A percentile compares a stretch with the other conserved stretches of the same genome.
Conservation (phyloP, 2,329 filamentous ascomycete genomes). For the Penicillium digitatum region DNA sequence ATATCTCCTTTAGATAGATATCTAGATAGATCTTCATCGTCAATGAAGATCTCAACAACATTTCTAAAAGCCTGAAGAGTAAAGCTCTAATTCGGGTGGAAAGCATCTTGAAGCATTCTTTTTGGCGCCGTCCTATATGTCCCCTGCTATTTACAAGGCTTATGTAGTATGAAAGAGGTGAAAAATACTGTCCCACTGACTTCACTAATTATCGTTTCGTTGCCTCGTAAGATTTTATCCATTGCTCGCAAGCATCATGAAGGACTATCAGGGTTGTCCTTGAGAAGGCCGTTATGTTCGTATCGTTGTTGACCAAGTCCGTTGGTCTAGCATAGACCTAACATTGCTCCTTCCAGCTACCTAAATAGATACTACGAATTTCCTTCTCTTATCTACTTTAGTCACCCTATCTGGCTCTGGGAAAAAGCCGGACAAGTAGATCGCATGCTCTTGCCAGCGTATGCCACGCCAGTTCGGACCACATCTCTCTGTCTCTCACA, state of each 20-base stretch:
- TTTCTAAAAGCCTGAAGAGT: neutral
- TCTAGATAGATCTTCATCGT: constrained; percentile 9
- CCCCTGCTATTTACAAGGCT: neutral
- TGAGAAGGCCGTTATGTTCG: neutral
- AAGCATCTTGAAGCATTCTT: neutral
- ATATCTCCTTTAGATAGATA: constrained; percentile 21
- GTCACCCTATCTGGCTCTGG: neutral
- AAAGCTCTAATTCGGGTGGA: neutral
- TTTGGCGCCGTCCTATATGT: neutral
- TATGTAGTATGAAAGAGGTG: neutral
- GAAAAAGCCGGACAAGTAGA: neutral
- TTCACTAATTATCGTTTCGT: neutral
- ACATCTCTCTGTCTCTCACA: neutral
- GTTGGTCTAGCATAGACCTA: neutral
- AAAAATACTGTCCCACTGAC: neutral
- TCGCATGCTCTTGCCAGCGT: neutral
- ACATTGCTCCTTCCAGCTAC: neutral
- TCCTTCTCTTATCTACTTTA: too few relatives aligned
- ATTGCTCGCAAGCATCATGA: neutral
- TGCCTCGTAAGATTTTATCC: neutral
- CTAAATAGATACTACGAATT: too few relatives aligned
- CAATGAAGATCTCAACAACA: neutral
- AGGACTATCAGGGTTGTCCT: neutral
- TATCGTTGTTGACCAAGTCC: neutral
- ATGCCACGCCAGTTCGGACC: neutral